Evolutionary conservation across 164 flowering plant genomes (phyloP), one percentile per base, ranked within the genome.

Genomic region (Macadamia tetraphylla): DNA sequence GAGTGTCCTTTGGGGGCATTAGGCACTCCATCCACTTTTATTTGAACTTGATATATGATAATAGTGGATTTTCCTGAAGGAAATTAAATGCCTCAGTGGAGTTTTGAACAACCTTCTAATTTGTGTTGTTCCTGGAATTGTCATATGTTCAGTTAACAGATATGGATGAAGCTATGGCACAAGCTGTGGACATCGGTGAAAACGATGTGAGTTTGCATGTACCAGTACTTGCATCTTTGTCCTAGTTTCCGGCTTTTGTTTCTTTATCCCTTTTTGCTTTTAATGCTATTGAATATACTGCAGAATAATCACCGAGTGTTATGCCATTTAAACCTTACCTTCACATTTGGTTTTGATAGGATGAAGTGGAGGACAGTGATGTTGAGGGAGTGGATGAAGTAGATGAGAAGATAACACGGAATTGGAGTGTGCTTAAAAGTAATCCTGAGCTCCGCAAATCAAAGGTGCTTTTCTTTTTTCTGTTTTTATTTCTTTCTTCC

Each of bases 141-240:
- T 74, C 40, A 35, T 35, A 3, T 69, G 32, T 57, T 72, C 85
- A 88, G 94, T 65, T 79, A 12, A 67, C 88, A 58, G 94, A 94
- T 72, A 86, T 86, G 68, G 98, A 94, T 83, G 97, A 94, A 35
- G 98, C 97, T 55, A 90, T 91, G 98, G 94, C 94, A 52, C 81
- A 74, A 75, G 98, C 98, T 67, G 95, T 94, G 68, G 98, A 94
- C 78, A 94, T 94, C 57, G 97, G 98, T 66, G 97, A 94, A 85
- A 81, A 85, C 78, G 98, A 92, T 68, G 98, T 87, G 74, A 76
- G 88, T 78, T 60, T 49, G 29, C 64, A 67, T 69, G 49, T 61
- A 29, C 56, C 29, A 15, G 0, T 52, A 6, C 49, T 61, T 69
- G 6, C 9, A 49, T 9, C 46, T 55, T 29, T 62, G 40, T 11